These are phyloP conservation scores for Pyricularia sp. DNA, from an alignment of 2,329 filamentous ascomycete genomes.

Conservation along the genomic window DNA sequence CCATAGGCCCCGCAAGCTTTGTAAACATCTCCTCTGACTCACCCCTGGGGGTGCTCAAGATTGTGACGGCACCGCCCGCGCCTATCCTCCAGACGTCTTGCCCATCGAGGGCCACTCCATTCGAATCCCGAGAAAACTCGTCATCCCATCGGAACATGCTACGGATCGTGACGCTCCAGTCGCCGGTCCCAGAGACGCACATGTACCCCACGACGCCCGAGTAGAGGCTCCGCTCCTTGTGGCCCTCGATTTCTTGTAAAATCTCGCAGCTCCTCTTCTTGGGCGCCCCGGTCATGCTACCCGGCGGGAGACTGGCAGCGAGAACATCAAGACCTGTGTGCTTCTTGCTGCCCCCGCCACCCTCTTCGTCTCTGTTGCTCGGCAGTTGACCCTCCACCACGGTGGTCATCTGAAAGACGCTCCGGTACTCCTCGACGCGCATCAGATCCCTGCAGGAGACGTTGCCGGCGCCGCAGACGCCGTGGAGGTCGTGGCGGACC, in stretches of 20 bases:
- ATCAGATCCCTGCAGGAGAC: conserved; percentile 72
- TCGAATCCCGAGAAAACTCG: conserved; percentile 32
- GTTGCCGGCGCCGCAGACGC: conserved; percentile 65
- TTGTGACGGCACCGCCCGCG: conserved; percentile 84
- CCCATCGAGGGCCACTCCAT: not conserved
- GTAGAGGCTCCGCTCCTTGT: conserved; percentile 63
- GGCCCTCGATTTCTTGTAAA: conserved; percentile 57
- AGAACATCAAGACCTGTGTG: conserved; percentile 67
- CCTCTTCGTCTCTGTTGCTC: not conserved
- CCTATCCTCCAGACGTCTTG: conserved; percentile 70
- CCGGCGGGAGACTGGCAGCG: conserved; percentile 70
- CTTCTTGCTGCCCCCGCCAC: conserved; percentile 1
- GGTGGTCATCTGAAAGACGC: conserved; percentile 85
- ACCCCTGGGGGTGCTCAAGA: conserved; percentile 66
- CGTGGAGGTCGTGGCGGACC: conserved; percentile 86
- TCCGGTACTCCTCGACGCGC: conserved; percentile 82
- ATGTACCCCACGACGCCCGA: conserved; percentile 86
- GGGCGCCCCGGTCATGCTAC: conserved; percentile 93
- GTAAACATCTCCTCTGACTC: conserved; percentile 89
- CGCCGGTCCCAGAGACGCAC: conserved; percentile 73
- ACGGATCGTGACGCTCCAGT: conserved; percentile 87
- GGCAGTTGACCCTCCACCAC: conserved; percentile 66
- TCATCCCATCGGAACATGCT: conserved; percentile 68
- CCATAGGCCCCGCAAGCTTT: conserved; percentile 53
- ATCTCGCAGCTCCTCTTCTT: conserved; percentile 90